Conservation (phyloP, 2,329 filamentous ascomycete genomes). For the Monilinia fructicola region DNA sequence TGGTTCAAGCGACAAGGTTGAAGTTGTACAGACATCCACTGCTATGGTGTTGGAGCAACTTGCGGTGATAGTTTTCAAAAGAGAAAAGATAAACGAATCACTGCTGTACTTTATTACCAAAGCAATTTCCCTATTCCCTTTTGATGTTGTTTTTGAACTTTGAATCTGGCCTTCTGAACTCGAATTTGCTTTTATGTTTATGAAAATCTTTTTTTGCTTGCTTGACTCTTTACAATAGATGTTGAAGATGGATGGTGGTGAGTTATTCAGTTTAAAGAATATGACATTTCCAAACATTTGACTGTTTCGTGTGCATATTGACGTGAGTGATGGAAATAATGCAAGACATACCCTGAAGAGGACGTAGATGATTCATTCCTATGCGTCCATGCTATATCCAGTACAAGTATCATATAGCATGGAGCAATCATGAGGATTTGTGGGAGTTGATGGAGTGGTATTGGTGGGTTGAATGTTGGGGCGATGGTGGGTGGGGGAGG, state of each 20-base stretch:
- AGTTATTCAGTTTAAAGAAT: neutral
- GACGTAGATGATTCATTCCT: too few relatives aligned
- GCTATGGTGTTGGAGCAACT: constrained; percentile 42
- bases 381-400: too few relatives aligned
- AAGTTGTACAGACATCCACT: constrained; percentile 41
- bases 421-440: too few relatives aligned
- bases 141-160: constrained; percentile 28
- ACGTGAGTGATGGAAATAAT: too few relatives aligned
- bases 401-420: too few relatives aligned
- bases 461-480: too few relatives aligned
- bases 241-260: neutral
- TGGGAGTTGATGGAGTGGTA: too few relatives aligned
- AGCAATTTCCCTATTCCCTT: constrained; percentile 42
- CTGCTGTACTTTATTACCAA: constrained; percentile 44
- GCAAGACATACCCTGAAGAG: too few relatives aligned
- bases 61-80: constrained; percentile 36
- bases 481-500: too few relatives aligned
- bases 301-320: neutral
- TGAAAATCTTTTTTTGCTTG: neutral
- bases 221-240: neutral
- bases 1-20: constrained; percentile 35
- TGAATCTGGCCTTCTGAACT: neutral
- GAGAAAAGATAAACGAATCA: constrained; percentile 28
- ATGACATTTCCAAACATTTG: neutral
- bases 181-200: neutral